Evolutionary conservation across 2,329 filamentous ascomycete genomes (phyloP), one percentile per base, ranked within the genome.

Genomic region (Incumbomyces delicatus): DNA sequence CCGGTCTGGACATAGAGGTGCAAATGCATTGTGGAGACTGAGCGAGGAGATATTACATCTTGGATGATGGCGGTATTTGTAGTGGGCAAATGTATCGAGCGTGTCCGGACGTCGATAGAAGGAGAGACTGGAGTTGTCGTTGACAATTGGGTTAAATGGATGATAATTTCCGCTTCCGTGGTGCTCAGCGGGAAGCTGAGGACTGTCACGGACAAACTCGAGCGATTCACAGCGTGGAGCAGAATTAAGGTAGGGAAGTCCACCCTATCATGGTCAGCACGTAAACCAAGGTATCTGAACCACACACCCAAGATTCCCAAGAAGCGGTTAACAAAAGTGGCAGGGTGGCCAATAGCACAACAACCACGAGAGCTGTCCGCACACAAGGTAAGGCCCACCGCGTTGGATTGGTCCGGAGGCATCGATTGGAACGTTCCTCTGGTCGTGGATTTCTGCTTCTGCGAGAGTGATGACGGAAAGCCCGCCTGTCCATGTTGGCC

Each of bases 41-140:
- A 68, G 57, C 2, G 68, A 71, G 10, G 68, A 72, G 49, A 73
- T 57, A 37, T 68, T 63, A 57, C 70, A 73, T 6, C 56, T 56
- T 2, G 34, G 50, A 45, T 56, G 52, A 27, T 64, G 63, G 42
- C 66, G 65, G 52, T 68, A 66, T 48, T 68, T 70, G 60, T 70
- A 72, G 14, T 52, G 57, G 16, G 56, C 52, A 43, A 73, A 67
- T 1, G 64, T 64, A 52, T 73, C 68, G 18, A 51, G 48, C 4
- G 53, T 56, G 50, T 62, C 58, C 6, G 60, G 50, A 29, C 47
- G 37, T 17, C 61, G 60, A 46, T 59, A 57, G 14, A 20, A 7
- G 3, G 41, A 35, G 6, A 44, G 41, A 8, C 3, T n/a, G 16
- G 55, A 50, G 31, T 58, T 38, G 34, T 61, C 61, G 11, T 35